Base-by-base conservation (phyloP, 1,284 basidiomycete species). In the Leucoagaricus sp. region DNA sequence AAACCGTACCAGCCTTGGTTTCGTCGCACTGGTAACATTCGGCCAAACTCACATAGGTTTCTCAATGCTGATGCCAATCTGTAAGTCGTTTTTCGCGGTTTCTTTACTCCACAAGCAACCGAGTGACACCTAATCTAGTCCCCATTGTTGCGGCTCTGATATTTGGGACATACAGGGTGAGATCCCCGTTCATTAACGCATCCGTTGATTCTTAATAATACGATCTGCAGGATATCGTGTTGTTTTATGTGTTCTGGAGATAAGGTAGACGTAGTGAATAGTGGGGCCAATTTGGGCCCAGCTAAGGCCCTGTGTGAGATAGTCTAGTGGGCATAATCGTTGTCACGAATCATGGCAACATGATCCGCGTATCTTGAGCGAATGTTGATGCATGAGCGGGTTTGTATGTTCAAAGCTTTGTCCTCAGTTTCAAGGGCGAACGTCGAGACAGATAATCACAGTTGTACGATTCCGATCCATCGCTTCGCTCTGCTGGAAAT, bases 151-250 rank as follows among this genome's bases (percentile, higher is more conserved):
- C 49, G 19, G 54, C 47, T 19, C 25, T 45, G 41, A 56, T 56
- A n/a, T 56, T 56, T 25, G 54, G 54, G 38, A 56, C 54, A 10
- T 56, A 56, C 41, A 49, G 46, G 33, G 54, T 56, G 17, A n/a
- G 40, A 10, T 34, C 12, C 12, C 13, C 6, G 13, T 38, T n/a
- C 4, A 5, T 4, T 38, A 10, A 9, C 13, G 15, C 13, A 6
- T 10, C 6, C 4, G 4, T 15, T 38, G 17, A 6, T 10, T 38
- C 36, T 8, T 10, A 38, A 13, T 33, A 38, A 13, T n/a, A 6
- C 4, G 17, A 33, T 19, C 9, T 51, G 7, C 19, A 56, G 54
- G 54, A 56, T 12, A 56, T 56, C 48, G 31, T 56, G 31, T 50
- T 41, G 10, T 56, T 56, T 19, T 56, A 56, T 25, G 17, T 45